Evolutionary conservation across 331 rosid genomes (phyloP), one percentile per base, ranked within the genome.

Genomic region (Erythrophleum ivorense): DNA sequence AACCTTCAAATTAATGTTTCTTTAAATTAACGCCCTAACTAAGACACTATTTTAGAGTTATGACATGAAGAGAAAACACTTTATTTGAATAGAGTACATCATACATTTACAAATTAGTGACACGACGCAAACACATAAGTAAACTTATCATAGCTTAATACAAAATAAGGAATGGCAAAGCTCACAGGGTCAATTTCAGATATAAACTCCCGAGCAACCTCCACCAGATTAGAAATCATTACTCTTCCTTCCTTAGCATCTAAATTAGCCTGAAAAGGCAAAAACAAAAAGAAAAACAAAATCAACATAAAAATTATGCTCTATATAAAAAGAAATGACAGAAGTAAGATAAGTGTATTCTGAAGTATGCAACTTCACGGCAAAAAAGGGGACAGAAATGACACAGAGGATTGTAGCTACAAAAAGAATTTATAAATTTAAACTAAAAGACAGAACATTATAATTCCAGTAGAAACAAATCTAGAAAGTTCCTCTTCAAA

Each of bases 141-240:
- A 66, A 55, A 69, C 57, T 59, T 7, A 6, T 31, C 19, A 80
- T 80, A 60, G n/a, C 57, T 40, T 52, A 40, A 78, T 33, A 75
- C 50, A 29, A 77, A 59, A 69, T 45, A 69, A 59, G 45, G 29
- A 70, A 60, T 16, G 9, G 72, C 73, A 82, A 71, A 78, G 71
- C 91, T 90, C 78, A 93, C 99, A 55, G 87, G 79, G 65, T 86
- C 93, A 80, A 91, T 87, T 83, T 89, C 92, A 66, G 99, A 95
- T 58, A 95, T 85, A 84, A 95, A 95, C 79, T 95, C 99, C 85
- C 91, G 99, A 75, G 98, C 97, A 74, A 98, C 97, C 92, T 95
- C 98, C 60, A 91, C 99, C 87, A 95, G 84, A 89, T 95, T 93
- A 87, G 89, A 95, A 81, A 95, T 85, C 98, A 93, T 93, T 57